Percentiles rank a stretch among this genome's conserved stretches.
Conservation (phyloP, 2,329 filamentous ascomycete species). For the Zasmidium citrigriseum region DNA sequence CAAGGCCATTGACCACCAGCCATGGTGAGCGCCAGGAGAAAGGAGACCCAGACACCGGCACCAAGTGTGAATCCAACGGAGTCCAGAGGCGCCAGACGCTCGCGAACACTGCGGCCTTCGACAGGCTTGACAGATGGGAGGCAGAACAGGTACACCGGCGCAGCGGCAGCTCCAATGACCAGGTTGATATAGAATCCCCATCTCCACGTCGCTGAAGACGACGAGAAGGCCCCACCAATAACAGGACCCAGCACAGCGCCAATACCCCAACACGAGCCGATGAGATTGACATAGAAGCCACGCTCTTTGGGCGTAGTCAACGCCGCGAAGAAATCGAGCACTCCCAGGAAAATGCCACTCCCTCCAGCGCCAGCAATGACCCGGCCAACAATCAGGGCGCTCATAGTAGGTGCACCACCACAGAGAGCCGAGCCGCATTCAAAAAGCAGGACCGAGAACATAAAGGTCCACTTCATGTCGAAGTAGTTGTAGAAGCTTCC, state of each 20-base stretch:
- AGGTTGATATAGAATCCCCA: conserved; percentile 44
- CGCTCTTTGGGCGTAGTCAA: background rate
- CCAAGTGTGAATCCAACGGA: too few species aligned
- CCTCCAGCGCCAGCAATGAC: conserved; percentile 35
- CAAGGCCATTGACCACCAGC: conserved; percentile 54
- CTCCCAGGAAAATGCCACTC: conserved; percentile 35
- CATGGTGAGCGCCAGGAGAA: conserved; percentile 52
- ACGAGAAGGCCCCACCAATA: conserved; percentile 33
- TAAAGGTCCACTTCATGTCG: conserved; percentile 31
- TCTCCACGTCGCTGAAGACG: conserved; percentile 7
- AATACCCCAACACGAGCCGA: conserved; percentile 30
- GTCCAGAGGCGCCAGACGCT: too few species aligned
- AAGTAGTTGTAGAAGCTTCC: conserved; percentile 30
- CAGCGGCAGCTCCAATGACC: too few species aligned
- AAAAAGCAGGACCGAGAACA: conserved; percentile 30
- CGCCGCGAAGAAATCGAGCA: background rate
- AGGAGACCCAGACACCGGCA: background rate
- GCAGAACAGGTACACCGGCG: too few species aligned
- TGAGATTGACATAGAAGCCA: background rate
- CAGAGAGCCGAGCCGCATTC: conserved; percentile 35
- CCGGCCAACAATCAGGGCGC: conserved; percentile 35
- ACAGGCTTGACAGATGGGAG: too few species aligned
- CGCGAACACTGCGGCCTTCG: too few species aligned
- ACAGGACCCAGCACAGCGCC: conserved; percentile 34
- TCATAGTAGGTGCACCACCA: too few species aligned